These are phyloP conservation scores for Phaeophleospora eucalypticola DNA, from an alignment of 2,329 filamentous ascomycete species.

Conservation along the genomic window DNA sequence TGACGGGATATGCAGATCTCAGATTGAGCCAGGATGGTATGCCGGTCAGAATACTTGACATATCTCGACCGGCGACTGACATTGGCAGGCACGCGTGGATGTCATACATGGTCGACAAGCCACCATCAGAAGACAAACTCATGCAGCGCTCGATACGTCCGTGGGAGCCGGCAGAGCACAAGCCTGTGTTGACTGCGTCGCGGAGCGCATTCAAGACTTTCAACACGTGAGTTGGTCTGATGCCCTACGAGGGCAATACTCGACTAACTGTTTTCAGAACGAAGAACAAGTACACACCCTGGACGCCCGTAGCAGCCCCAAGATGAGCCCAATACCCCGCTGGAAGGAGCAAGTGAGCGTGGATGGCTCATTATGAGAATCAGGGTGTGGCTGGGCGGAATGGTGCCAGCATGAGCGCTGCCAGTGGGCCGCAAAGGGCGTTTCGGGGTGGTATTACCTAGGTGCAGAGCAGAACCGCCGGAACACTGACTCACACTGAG, in stretches of 20 bases:
- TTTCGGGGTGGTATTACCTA: background rate
- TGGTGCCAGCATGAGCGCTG: too few species aligned
- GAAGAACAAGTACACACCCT: slow-evolving; percentile 49
- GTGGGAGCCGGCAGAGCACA: slow-evolving; percentile 73
- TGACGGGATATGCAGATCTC: slow-evolving; percentile 55
- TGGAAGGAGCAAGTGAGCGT: too few species aligned
- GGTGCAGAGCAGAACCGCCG: background rate
- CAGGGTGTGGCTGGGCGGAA: too few species aligned
- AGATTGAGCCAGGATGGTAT: slow-evolving; percentile 88
- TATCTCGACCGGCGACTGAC: slow-evolving; percentile 3
- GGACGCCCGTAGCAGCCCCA: slow-evolving; percentile 46
- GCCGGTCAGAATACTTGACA: slow-evolving; percentile 4
- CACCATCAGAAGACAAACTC: slow-evolving; percentile 72
- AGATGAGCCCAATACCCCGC: slow-evolving; percentile 29
- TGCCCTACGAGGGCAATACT: background rate
- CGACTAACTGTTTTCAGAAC: slow-evolving; percentile 32
- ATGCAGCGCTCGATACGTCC: slow-evolving; percentile 61
- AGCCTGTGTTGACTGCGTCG: slow-evolving; percentile 70
- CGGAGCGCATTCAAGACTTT: slow-evolving; percentile 87
- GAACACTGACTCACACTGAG: slow-evolving; percentile 1
- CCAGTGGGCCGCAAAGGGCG: background rate
- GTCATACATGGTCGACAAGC: slow-evolving; percentile 84
- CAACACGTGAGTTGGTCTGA: slow-evolving; percentile 77
- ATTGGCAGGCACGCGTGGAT: slow-evolving; percentile 82
- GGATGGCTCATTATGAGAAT: too few species aligned